Evolutionary conservation across 2,329 filamentous ascomycete species (phyloP).

Genomic region (Aspergillus novofumigatus): DNA sequence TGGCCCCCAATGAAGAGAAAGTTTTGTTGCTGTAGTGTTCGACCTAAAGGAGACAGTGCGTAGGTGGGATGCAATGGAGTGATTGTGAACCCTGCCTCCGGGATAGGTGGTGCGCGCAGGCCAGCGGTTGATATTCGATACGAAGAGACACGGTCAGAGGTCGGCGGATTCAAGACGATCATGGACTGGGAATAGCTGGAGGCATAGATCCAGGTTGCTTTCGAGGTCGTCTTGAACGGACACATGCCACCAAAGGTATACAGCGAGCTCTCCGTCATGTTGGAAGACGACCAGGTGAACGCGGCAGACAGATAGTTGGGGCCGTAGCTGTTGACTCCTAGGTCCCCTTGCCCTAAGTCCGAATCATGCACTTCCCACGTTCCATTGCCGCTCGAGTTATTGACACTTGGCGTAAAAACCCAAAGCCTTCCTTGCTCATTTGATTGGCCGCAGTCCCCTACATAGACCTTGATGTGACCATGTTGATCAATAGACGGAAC

Average conservation of each 20-base stretch:
- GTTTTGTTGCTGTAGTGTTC: slow-evolving; percentile 67
- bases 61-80: slow-evolving; percentile 68
- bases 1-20: slow-evolving; percentile 84
- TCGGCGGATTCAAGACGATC: slow-evolving; percentile 51
- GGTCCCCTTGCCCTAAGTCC: slow-evolving; percentile 30
- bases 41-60: slow-evolving; percentile 60
- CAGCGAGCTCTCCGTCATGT: slow-evolving; percentile 47
- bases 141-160: slow-evolving; percentile 12
- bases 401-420: slow-evolving; percentile 55
- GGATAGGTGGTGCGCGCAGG: slow-evolving; percentile 61
- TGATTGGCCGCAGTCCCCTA: slow-evolving; percentile 64
- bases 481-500: slow-evolving; percentile 62
- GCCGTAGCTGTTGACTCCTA: slow-evolving; percentile 34
- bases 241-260: slow-evolving; percentile 94
- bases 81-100: slow-evolving; percentile 83
- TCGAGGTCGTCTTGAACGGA: slow-evolving; percentile 45
- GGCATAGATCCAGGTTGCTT: slow-evolving; percentile 58
- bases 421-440: slow-evolving; percentile 57
- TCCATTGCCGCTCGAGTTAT: slow-evolving; percentile 46
- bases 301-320: slow-evolving; percentile 57
- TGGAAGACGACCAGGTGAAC: slow-evolving; percentile 61
- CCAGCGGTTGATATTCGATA: slow-evolving; percentile 48
- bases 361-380: slow-evolving; percentile 50
- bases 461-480: slow-evolving; percentile 69
- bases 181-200: slow-evolving; percentile 79